Percentiles rank a stretch among this genome's conserved stretches.
Evolutionary conservation across 2,329 filamentous ascomycete genomes (phyloP).

Genomic region (Apiospora pterosperma): DNA sequence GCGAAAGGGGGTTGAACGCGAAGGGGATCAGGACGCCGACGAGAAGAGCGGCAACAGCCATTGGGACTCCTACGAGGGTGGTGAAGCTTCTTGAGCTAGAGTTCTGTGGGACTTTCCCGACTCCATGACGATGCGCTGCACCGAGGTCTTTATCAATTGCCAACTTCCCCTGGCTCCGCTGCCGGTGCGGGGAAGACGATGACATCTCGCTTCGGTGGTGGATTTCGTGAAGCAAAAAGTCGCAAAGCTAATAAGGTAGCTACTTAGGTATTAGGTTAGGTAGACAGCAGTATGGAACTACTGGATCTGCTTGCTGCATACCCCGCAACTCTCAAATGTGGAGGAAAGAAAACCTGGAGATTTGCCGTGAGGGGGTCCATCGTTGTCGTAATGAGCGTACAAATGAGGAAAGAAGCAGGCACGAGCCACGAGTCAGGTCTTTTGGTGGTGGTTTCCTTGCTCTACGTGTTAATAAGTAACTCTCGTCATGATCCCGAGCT

Average conservation of each 20-base stretch:
- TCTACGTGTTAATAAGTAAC: not conserved
- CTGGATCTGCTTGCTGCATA: not conserved
- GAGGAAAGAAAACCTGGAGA: not conserved
- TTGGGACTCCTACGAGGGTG: constrained; percentile 4
- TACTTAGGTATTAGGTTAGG: too few species aligned
- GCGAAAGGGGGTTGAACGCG: constrained; percentile 2
- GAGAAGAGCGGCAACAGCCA: constrained; percentile 9
- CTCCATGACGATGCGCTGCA: not conserved
- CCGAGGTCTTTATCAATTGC: not conserved
- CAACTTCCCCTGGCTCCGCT: not conserved
- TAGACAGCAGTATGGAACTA: too few species aligned
- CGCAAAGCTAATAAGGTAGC: not conserved
- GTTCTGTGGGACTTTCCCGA: not conserved
- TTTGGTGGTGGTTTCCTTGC: not conserved
- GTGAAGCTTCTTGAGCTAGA: not conserved
- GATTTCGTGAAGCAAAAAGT: not conserved
- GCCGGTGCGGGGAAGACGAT: not conserved
- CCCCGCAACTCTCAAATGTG: not conserved
- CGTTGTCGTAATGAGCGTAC: not conserved
- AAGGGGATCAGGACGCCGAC: constrained; percentile 6
- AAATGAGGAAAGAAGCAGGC: not conserved
- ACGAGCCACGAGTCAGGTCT: not conserved
- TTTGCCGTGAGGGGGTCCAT: not conserved
- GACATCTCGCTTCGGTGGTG: not conserved
- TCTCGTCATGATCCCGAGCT: not conserved